Conservation (phyloP, 2,329 filamentous ascomycete species). For the Dothideomycetes sp. region DNA sequence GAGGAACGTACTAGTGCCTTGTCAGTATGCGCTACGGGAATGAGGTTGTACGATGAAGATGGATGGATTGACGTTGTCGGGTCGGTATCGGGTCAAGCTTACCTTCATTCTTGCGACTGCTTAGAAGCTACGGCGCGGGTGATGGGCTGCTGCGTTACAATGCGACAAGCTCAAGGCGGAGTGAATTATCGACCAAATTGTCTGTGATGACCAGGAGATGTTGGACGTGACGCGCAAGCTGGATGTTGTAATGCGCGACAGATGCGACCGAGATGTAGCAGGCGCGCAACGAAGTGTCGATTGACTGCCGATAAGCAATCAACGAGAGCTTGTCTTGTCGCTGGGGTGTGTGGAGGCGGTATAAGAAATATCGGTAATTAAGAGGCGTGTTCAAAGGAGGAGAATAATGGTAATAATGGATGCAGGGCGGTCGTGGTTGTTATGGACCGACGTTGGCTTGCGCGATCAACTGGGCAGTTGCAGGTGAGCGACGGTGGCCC, state of each 20-base stretch:
- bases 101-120: conserved; percentile 14
- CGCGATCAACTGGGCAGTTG: neutral
- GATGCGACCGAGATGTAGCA: conserved; percentile 1
- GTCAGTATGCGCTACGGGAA: neutral
- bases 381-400: neutral
- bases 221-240: neutral
- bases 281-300: neutral
- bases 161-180: neutral
- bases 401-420: neutral
- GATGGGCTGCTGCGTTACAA: neutral
- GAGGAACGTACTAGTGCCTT: conserved; percentile 67
- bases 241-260: conserved; percentile 1
- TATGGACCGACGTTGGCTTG: conserved; percentile 1
- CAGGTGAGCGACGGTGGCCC: neutral
- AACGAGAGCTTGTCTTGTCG: no score
- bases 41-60: neutral
- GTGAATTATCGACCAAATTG: neutral
- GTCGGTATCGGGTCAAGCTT: conserved; percentile 2
- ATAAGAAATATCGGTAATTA: neutral
- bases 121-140: conserved; percentile 1
- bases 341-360: no score
- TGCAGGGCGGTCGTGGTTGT: conserved; percentile 1
- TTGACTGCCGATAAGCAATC: conserved; percentile 1
- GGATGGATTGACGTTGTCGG: neutral
- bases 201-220: conserved; percentile 1